Percentiles rank a stretch among this genome's conserved stretches.
These are phyloP conservation scores for Penicillium cinerascens DNA, from an alignment of 495 filamentous ascomycete genomes.

Conservation along the genomic window DNA sequence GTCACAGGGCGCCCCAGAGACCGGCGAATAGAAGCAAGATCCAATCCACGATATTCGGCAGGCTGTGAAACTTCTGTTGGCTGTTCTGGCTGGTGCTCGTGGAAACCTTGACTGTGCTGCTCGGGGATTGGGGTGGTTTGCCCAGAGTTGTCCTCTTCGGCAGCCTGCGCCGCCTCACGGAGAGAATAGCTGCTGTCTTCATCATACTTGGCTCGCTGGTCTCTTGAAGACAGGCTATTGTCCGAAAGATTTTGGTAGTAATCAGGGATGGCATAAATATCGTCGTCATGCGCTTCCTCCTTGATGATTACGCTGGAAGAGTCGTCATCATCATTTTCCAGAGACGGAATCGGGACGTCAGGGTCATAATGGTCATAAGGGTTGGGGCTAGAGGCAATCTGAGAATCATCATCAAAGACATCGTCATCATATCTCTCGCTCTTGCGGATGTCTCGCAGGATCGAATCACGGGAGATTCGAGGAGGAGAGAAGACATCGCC, in stretches of 20 bases:
- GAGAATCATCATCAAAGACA: conserved; percentile 57
- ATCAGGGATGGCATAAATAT: conserved; percentile 67
- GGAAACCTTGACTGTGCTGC: neutral
- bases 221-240: conserved; percentile 44
- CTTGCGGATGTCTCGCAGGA: conserved; percentile 81
- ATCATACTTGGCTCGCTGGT: conserved; percentile 40
- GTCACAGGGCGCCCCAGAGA: conserved; percentile 58
- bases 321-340: conserved; percentile 59
- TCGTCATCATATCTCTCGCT: conserved; percentile 58
- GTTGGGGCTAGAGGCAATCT: conserved; percentile 51
- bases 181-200: conserved; percentile 52
- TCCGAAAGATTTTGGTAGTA: conserved; percentile 48
- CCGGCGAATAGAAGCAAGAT: conserved; percentile 50
- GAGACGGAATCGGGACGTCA: conserved; percentile 78
- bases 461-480: conserved; percentile 88
- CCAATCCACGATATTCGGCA: conserved; percentile 23
- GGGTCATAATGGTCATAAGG: conserved; percentile 65
- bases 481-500: conserved; percentile 48
- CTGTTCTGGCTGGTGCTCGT: neutral
- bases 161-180: conserved; percentile 30
- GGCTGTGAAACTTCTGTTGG: neutral
- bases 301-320: conserved; percentile 65
- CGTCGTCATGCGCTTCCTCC: conserved; percentile 56
- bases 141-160: conserved; percentile 16
- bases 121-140: conserved; percentile 35